Evolutionary conservation across 352 stramenopile species (phyloP), one percentile per base, ranked within the genome.

Genomic region (Phytophthora hibernalis): DNA sequence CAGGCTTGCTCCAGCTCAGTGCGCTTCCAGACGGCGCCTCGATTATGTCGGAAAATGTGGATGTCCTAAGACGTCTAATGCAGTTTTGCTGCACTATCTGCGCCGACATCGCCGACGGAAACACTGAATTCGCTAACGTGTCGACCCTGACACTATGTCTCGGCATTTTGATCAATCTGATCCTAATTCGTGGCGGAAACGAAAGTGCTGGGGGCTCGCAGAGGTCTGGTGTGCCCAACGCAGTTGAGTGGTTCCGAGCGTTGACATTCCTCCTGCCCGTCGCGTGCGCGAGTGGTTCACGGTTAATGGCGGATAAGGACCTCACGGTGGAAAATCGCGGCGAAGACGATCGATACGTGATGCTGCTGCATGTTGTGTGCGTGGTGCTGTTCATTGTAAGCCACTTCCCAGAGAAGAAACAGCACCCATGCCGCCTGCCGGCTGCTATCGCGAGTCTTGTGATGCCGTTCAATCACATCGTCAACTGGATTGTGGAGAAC

Each of bases 1-100:
- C 88, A n/a, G 88, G 88, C 0, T 60, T 96, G 26, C 58, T 96
- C 10, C 86, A 95, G 48, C 74, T 96, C 45, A 95, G 85, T 45
- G 86, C 86, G 18, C 82, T 80, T 4, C 70, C 76, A 10, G 74
- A 89, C 15, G 86, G 80, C 3, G 85, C 86, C 2, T 68, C 72
- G 1, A 76, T 79, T 12, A 82, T 95, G 53, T 76, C 80, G 0
- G 77, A 93, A 51, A 74, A 93, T 18, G 66, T 74, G 2, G 61
- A 83, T 1, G 87, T 93, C 37, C 55, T 95, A 47, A 69, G 76
- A 5, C 86, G 86, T 12, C 22, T 96, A 21, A 74, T 96, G 74
- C 76, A 82, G 38, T 96, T 96, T 70, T 90, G 78, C 48, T 93
- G 84, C 44, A 82, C 74, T 11, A 72, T 92, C 24, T 95, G 86